A percentile compares a stretch with the other conserved stretches of the same genome.
Evolutionary conservation across 2,329 filamentous ascomycete species (phyloP).

Genomic region (Phaeosphaeria sp.): DNA sequence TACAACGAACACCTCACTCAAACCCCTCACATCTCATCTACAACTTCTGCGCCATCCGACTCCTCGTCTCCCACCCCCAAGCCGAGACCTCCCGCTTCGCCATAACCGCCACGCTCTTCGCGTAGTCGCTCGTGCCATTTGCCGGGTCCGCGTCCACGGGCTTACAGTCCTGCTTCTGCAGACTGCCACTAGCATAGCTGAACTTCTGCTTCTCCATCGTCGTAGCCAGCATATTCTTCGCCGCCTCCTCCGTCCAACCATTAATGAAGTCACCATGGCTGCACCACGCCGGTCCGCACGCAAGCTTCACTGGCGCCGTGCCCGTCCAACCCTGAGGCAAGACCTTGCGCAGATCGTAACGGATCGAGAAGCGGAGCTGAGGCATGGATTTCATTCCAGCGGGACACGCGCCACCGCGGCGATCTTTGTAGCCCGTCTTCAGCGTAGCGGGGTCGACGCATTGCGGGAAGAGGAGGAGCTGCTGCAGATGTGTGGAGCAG

Average conservation of each 20-base stretch:
- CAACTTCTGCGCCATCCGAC: constrained; percentile 11
- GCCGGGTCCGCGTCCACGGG: constrained; percentile 52
- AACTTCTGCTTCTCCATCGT: constrained; percentile 48
- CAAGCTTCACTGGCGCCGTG: constrained; percentile 52
- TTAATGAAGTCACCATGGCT: constrained; percentile 59
- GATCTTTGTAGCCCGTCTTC: constrained; percentile 46
- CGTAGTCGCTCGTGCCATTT: constrained; percentile 52
- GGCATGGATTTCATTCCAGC: constrained; percentile 55
- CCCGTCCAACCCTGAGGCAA: constrained; percentile 56
- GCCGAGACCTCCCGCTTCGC: constrained; percentile 21
- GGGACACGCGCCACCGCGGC: constrained; percentile 44
- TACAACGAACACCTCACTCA: background rate
- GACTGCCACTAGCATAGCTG: constrained; percentile 42
- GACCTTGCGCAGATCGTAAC: constrained; percentile 54
- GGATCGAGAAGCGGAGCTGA: constrained; percentile 57
- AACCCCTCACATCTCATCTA: background rate
- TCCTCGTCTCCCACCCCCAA: constrained; percentile 26
- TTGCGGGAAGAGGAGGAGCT: constrained; percentile 54
- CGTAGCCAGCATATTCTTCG: constrained; percentile 51
- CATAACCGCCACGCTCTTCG: constrained; percentile 43
- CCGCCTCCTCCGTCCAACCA: constrained; percentile 53
- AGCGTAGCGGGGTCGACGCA: constrained; percentile 51
- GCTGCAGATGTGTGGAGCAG: constrained; percentile 55
- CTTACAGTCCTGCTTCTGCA: constrained; percentile 46
- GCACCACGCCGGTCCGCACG: constrained; percentile 51